Evolutionary conservation across 225 moss, liverwort and hornwort species (phyloP).

Genomic region (Polytrichum formosum): DNA sequence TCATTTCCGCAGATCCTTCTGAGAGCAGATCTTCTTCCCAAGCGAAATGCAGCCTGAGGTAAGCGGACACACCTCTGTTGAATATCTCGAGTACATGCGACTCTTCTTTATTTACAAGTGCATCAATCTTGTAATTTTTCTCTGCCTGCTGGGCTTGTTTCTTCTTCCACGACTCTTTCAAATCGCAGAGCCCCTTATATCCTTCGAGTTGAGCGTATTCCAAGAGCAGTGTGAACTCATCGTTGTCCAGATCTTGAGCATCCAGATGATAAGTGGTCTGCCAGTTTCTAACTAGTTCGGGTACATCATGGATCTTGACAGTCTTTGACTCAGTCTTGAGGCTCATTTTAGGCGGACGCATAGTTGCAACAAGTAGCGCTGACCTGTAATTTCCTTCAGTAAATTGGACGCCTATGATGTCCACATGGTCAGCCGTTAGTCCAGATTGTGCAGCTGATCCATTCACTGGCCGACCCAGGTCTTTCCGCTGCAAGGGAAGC

Average conservation of each 20-base stretch:
- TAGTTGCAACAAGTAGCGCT: conserved; percentile 22
- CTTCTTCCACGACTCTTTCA: not conserved
- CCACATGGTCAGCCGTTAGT: not conserved
- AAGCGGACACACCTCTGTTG: not conserved
- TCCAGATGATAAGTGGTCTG: conserved; percentile 10
- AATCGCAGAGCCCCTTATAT: not conserved
- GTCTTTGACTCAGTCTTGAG: not conserved
- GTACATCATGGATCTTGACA: not conserved
- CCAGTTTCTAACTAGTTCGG: conserved; percentile 5
- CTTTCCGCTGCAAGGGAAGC: not conserved
- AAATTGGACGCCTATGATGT: conserved; percentile 3
- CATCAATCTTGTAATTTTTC: conserved; percentile 4
- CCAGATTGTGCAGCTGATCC: not conserved
- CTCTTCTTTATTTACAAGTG: conserved; percentile 6
- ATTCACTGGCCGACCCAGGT: not conserved
- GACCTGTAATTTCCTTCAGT: conserved; percentile 22
- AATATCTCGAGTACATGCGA: not conserved
- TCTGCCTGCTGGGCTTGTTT: not conserved
- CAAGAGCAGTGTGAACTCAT: conserved; percentile 9
- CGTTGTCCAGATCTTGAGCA: not conserved
- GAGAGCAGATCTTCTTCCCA: conserved; percentile 20
- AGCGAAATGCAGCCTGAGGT: conserved; percentile 2
- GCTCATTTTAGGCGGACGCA: conserved; percentile 1
- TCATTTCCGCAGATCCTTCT: not conserved
- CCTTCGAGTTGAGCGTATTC: conserved; percentile 10